A percentile compares a stretch with the other conserved stretches of the same genome.
Conservation (phyloP, 352 stramenopile species). For the Pythium dissimile region DNA sequence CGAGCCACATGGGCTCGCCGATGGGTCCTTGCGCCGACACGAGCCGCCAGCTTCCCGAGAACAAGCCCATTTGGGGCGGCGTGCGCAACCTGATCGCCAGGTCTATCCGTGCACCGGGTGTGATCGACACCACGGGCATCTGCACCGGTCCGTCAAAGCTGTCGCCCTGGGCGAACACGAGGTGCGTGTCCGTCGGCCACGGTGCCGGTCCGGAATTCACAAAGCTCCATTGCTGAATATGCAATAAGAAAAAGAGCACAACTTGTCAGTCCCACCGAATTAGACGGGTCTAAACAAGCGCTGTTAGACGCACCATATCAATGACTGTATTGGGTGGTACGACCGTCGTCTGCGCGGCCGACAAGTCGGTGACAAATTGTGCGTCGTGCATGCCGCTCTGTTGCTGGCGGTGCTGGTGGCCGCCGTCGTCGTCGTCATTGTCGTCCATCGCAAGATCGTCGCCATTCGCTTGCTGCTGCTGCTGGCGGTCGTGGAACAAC, state of each 20-base stretch:
- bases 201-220: conserved; percentile 51
- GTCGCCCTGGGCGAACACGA: conserved; percentile 69
- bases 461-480: conserved; percentile 1
- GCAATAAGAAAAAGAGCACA: neutral
- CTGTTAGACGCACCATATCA: conserved; percentile 55
- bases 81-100: conserved; percentile 53
- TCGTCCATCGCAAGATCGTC: conserved; percentile 64
- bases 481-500: conserved; percentile 15
- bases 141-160: conserved; percentile 56
- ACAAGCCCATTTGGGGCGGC: conserved; percentile 50
- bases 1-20: conserved; percentile 73
- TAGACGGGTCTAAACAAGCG: neutral
- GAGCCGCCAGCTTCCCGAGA: conserved; percentile 75
- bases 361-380: conserved; percentile 67
- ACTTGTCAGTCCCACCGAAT: neutral
- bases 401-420: conserved; percentile 11
- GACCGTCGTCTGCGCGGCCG: conserved; percentile 47
- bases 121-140: conserved; percentile 38
- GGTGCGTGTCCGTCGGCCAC: conserved; percentile 55
- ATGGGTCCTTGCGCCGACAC: conserved; percentile 61
- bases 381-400: conserved; percentile 30
- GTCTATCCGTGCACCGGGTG: conserved; percentile 55
- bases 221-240: conserved; percentile 77
- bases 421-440: conserved; percentile 14
- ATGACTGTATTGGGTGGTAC: conserved; percentile 45